These are phyloP conservation scores for Hemileccinum rubropunctum DNA, from an alignment of 768 basidiomycete species.

Conservation along the genomic window DNA sequence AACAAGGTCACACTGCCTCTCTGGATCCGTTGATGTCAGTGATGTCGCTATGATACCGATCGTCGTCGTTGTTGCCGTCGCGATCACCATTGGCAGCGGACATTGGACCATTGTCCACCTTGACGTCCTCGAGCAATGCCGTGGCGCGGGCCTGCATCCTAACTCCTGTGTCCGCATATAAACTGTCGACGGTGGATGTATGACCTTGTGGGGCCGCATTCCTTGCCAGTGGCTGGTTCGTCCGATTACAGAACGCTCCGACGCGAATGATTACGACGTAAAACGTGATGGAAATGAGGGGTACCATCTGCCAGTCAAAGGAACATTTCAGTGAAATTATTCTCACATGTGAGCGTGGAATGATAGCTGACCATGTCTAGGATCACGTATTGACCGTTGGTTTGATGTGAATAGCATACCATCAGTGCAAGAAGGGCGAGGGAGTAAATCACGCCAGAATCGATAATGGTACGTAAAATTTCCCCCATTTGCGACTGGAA, in stretches of 20 bases:
- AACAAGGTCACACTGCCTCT: not conserved
- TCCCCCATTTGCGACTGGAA: not conserved
- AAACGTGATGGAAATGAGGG: slow-evolving; percentile 15
- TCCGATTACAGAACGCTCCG: not conserved
- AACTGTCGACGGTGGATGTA: not conserved
- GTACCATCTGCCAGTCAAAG: not conserved
- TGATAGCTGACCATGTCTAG: slow-evolving; percentile 8
- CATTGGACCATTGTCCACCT: not conserved
- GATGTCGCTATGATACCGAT: not conserved
- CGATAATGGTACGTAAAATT: not conserved
- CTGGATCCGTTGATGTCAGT: not conserved
- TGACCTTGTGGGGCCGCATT: no score
- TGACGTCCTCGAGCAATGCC: not conserved
- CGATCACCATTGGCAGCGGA: no score
- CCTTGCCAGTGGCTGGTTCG: not conserved
- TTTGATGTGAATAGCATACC: not conserved
- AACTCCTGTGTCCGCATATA: not conserved
- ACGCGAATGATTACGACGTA: slow-evolving; percentile 13
- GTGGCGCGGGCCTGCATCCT: not conserved
- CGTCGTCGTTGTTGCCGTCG: not conserved
- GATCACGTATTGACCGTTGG: slow-evolving; percentile 9
- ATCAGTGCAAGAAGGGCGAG: slow-evolving; percentile 4
- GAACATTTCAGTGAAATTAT: not conserved
- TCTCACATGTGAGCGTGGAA: not conserved
- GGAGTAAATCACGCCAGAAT: slow-evolving; percentile 8